Conservation (phyloP, 768 basidiomycete genomes). For the Termitomyces sp. region DNA sequence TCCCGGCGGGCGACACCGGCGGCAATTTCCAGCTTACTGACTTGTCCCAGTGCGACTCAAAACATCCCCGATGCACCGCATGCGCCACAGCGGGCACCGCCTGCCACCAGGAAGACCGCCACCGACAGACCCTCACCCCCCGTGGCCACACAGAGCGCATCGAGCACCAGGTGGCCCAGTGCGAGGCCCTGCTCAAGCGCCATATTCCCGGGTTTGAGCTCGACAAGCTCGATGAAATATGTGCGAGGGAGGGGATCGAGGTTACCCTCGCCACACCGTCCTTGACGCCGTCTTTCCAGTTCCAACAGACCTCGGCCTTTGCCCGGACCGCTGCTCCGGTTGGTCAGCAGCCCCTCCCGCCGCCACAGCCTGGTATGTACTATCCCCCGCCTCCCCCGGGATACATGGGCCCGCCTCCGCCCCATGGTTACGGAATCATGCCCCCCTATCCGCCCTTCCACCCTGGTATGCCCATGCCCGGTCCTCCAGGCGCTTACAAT, state of each 20-base stretch:
- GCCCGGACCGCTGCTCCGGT: conserved; percentile 26
- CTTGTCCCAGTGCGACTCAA: conserved; percentile 75
- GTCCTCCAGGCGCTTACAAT: conserved; percentile 41
- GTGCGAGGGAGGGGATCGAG: conserved; percentile 67
- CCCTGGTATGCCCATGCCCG: conserved; percentile 30
- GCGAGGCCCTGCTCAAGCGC: conserved; percentile 74
- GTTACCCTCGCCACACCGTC: conserved; percentile 24
- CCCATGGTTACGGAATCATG: conserved; percentile 34
- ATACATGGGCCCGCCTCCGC: conserved; percentile 38
- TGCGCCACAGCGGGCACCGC: conserved; percentile 75
- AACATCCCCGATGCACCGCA: conserved; percentile 83
- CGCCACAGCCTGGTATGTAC: conserved; percentile 33
- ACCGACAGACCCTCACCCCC: conserved; percentile 82
- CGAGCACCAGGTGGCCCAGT: conserved; percentile 77
- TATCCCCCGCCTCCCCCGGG: conserved; percentile 31
- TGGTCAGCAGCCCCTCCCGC: conserved; percentile 35
- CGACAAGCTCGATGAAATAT: conserved; percentile 60
- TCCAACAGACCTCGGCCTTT: conserved; percentile 23
- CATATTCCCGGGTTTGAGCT: conserved; percentile 67
- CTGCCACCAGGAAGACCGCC: conserved; percentile 87
- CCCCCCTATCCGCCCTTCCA: conserved; percentile 35
- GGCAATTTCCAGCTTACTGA: conserved; percentile 69
- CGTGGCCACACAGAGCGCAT: conserved; percentile 80
- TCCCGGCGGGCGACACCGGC: conserved; percentile 70
- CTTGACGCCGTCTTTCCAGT: conserved; percentile 28